Conservation (phyloP, 495 filamentous ascomycete species). For the Penicillium ucsense region DNA sequence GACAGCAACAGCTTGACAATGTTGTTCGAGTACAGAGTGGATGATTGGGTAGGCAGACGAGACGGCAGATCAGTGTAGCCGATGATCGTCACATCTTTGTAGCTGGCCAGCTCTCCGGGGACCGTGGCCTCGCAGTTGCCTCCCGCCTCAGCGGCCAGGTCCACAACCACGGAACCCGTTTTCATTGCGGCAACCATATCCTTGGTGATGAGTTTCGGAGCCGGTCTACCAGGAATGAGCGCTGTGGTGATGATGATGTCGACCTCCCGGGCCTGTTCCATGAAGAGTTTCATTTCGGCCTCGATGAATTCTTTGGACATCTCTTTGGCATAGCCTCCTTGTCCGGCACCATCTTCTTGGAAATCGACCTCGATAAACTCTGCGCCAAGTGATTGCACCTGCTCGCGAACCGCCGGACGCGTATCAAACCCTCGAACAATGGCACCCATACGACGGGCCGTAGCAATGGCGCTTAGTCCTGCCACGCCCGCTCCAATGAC, state of each 20-base stretch:
- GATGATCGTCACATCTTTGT: constrained; percentile 72
- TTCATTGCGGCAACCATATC: constrained; percentile 74
- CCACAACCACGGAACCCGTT: constrained; percentile 70
- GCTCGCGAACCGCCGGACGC: constrained; percentile 65
- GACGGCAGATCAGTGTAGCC: constrained; percentile 79
- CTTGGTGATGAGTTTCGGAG: constrained; percentile 68
- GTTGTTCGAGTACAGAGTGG: constrained; percentile 78
- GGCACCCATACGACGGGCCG: constrained; percentile 69
- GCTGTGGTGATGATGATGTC: constrained; percentile 83
- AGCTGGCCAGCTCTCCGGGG: constrained; percentile 52
- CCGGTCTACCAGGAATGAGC: constrained; percentile 65
- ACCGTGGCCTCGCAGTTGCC: constrained; percentile 72
- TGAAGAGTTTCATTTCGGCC: constrained; percentile 79
- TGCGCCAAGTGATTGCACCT: constrained; percentile 74
- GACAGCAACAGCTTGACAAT: constrained; percentile 75
- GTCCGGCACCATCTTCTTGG: constrained; percentile 72
- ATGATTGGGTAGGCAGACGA: constrained; percentile 68
- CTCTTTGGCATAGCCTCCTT: constrained; percentile 75
- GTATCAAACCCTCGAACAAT: constrained; percentile 81
- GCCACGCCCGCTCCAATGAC: constrained; percentile 79
- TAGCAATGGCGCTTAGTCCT: constrained; percentile 71
- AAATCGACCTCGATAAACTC: constrained; percentile 79
- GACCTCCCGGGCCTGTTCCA: constrained; percentile 71
- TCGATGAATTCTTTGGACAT: constrained; percentile 87
- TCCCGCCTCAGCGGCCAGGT: constrained; percentile 71